These are phyloP conservation scores for Pythium angustatum DNA, from an alignment of 352 stramenopile genomes.

Conservation along the genomic window DNA sequence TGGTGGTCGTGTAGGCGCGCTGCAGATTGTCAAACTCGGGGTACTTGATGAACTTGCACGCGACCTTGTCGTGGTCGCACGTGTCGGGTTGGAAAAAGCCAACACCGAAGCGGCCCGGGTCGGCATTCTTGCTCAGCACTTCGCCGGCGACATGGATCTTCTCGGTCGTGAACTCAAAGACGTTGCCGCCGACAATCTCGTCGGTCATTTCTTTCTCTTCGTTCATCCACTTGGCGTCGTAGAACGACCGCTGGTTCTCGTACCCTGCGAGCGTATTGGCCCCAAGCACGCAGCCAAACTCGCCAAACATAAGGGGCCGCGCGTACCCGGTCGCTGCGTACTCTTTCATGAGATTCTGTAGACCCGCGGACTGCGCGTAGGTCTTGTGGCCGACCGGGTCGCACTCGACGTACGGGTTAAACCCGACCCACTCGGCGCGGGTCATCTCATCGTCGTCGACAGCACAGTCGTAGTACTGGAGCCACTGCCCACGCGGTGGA, in stretches of 20 bases:
- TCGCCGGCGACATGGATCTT: conserved; percentile 10
- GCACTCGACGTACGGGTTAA: conserved; percentile 61
- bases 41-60: conserved; percentile 46
- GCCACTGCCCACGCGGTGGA: conserved; percentile 49
- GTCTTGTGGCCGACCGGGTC: conserved; percentile 28
- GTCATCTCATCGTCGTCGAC: conserved; percentile 35
- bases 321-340: conserved; percentile 41
- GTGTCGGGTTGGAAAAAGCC: conserved; percentile 45
- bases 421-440: conserved; percentile 47
- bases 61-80: conserved; percentile 40
- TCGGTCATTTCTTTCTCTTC: conserved; percentile 24
- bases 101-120: conserved; percentile 41
- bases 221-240: conserved; percentile 53
- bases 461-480: conserved; percentile 71
- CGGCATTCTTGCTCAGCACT: background rate
- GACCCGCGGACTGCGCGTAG: conserved; percentile 41
- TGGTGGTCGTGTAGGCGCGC: conserved; percentile 48
- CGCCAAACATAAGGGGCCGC: conserved; percentile 52
- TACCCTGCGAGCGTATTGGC: conserved; percentile 50
- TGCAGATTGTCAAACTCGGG: conserved; percentile 51
- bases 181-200: conserved; percentile 30
- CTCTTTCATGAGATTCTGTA: conserved; percentile 46
- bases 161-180: conserved; percentile 46
- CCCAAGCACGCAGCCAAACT: conserved; percentile 52
- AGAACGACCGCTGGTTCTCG: conserved; percentile 49